Conservation (phyloP, 805 yeast species). For the Teunomyces lycoperdinae region DNA sequence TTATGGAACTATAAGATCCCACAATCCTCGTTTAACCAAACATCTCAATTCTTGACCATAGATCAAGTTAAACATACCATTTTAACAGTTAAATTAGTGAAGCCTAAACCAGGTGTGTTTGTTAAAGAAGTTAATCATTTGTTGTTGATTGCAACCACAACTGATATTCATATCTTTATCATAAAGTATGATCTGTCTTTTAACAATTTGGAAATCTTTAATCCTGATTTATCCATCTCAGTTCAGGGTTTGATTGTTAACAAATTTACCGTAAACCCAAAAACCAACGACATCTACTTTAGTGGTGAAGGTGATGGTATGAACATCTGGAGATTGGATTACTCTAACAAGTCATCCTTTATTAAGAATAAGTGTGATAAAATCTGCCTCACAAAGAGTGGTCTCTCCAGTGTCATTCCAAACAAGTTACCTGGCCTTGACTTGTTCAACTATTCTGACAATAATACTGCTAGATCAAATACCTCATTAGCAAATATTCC, state of each 20-base stretch:
- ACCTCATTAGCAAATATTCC: slow-evolving; percentile 22
- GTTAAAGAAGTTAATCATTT: slow-evolving; percentile 72
- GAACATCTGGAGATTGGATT: slow-evolving; percentile 84
- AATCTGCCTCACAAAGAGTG: slow-evolving; percentile 72
- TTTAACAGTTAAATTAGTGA: slow-evolving; percentile 69
- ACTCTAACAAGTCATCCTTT: slow-evolving; percentile 82
- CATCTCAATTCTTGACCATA: slow-evolving; percentile 66
- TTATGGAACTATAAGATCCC: slow-evolving; percentile 78
- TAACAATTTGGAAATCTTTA: slow-evolving; percentile 64
- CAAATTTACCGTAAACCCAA: slow-evolving; percentile 54
- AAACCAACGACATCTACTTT: slow-evolving; percentile 79
- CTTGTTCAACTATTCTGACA: slow-evolving; percentile 22
- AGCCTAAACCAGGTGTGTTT: slow-evolving; percentile 79
- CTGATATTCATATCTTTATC: slow-evolving; percentile 74
- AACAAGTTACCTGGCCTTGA: slow-evolving; percentile 34
- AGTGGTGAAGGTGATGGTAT: slow-evolving; percentile 75
- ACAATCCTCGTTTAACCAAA: slow-evolving; percentile 42
- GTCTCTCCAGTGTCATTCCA: slow-evolving; percentile 42
- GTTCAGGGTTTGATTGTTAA: slow-evolving; percentile 74
- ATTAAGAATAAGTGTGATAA: slow-evolving; percentile 80
- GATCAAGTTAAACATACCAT: slow-evolving; percentile 82
- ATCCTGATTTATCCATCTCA: slow-evolving; percentile 79
- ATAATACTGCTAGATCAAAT: slow-evolving; percentile 9
- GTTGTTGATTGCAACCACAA: slow-evolving; percentile 74
- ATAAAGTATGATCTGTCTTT: slow-evolving; percentile 48